Evolutionary conservation across 2,329 filamentous ascomycete species (phyloP), one percentile per base, ranked within the genome.

Genomic region (Colletotrichum caudatum): DNA sequence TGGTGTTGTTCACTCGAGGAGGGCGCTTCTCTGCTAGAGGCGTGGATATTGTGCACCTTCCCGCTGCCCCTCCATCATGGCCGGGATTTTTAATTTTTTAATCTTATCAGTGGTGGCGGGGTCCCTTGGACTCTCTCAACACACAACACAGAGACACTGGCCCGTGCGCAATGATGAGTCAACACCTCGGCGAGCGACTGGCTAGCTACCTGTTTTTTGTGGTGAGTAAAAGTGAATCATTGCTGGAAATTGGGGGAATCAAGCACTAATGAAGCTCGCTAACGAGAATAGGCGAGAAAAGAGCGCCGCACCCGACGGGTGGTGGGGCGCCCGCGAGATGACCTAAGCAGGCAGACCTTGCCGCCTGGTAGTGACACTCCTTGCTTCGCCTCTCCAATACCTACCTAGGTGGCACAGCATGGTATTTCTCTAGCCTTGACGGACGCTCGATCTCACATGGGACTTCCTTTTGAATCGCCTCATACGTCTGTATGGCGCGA

Each of bases 61-160:
- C 60, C 59, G 44, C 64, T 67, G 60, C 69, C 69, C 69, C 69
- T 72, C 65, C 69, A 72, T 61, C 54, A 12, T 35, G 1, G 54
- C 44, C 29, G 58, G 58, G 69, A 54, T 60, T 69, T 64, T 72
- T 14, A 46, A 69, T 50, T 46, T 72, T 71, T 72, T 71, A 71
- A 72, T 72, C 70, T 72, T 71, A 72, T 72, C 70, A 59, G 58
- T n/a, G 51, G 67, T 58, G 61, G 66, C 64, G 68, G 64, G 64
- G 68, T 48, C 58, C 39, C 39, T 54, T 60, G 37, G 54, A 50
- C 44, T 66, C n/a, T n/a, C n/a, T n/a, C n/a, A n/a, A n/a, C n/a
- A n/a, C 62, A 66, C 41, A 12, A 16, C 14, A 14, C 26, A 46
- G 54, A 20, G 0, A 29, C 8, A 8, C 5, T 5, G 65, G 69